A percentile compares a stretch with the other conserved stretches of the same genome.
These are phyloP conservation scores for Chlorella ohadii DNA, from an alignment of 139 green algal genomes.

Conservation along the genomic window DNA sequence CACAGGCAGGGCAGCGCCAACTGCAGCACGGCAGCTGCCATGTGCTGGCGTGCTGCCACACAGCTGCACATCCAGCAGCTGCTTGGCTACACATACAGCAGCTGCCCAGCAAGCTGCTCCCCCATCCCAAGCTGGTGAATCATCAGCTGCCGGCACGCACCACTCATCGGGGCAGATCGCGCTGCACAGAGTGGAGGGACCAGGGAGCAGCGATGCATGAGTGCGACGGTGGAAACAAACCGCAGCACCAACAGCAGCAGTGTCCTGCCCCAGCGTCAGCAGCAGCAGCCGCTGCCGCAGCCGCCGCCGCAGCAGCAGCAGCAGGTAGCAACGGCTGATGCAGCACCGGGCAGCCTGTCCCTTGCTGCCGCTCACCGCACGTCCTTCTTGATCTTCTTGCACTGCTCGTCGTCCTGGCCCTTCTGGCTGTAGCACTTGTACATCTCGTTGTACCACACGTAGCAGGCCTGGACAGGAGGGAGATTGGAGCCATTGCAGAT, in stretches of 20 bases:
- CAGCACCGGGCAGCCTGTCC: too few species aligned
- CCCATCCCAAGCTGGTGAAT: neutral
- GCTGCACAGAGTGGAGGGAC: neutral
- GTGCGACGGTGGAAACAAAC: neutral
- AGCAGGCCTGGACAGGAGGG: constrained; percentile 15
- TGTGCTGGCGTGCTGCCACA: too few species aligned
- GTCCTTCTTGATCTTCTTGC: constrained; percentile 22
- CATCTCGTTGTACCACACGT: constrained; percentile 39
- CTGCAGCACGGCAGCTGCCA: neutral
- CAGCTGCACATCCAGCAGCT: too few species aligned
- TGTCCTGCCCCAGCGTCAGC: too few species aligned
- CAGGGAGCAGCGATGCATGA: neutral
- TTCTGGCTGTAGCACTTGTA: constrained; percentile 30
- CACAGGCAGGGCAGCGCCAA: neutral
- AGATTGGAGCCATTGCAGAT: neutral
- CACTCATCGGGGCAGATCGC: constrained; percentile 29
- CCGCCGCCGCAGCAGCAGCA: neutral
- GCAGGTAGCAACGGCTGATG: too few species aligned
- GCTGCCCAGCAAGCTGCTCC: neutral
- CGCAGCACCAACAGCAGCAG: neutral
- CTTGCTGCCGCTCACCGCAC: constrained; percentile 8
- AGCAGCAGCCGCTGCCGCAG: neutral
- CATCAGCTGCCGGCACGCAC: neutral
- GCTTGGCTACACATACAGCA: too few species aligned
- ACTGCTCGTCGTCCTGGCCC: constrained; percentile 25